Base-by-base conservation (phyloP, 2,329 filamentous ascomycete species). In the Reticulascus tulasneorum region DNA sequence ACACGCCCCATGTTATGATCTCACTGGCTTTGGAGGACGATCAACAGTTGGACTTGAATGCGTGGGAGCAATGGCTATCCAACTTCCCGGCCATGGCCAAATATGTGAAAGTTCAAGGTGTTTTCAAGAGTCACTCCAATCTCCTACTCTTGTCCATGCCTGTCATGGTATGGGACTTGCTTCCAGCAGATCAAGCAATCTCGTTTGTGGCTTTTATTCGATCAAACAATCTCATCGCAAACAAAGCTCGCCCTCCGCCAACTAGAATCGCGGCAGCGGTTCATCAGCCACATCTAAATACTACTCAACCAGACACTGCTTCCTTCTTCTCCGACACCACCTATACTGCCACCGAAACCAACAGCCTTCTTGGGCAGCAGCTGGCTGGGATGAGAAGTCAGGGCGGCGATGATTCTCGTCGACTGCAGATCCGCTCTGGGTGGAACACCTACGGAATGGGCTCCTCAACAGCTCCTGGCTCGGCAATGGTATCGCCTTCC, bases 111-210 rank as follows among this genome's bases (percentile, higher is more conserved):
- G 68, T 80, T 6, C 75, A 80, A 47, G 75, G 74, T 8, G 66
- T 78, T 1, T 80, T 79, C 54, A 77, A 76, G 48, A 79, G 75
- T 32, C 73, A 79, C 47, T 79, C 76, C 1, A 79, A 72, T 0
- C 55, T 79, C 26, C 62, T 80, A 6, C 54, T 79, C 7, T 54
- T 79, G 4, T 79, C 76, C 0, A 61, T 80, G 50, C 76, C 76
- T 0, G 69, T 79, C 9, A 73, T 73, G 55, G 60, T 79, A 4
- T 80, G 76, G 76, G 71, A 79, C 45, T 55, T 79, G 27, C 59
- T 80, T 1, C 75, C 75, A 0, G 74, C 79, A 23, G 64, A 78
- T 33, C 67, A 65, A 18, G 75, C 75, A 1, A 75, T 72, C 29
- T 71, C 72, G 0, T 79, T 79, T 37, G 58, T 80, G 10, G 28